phyloP scores from a whole-genome alignment of 441 rosid genomes.

The Bruguiera hainesii region DNA sequence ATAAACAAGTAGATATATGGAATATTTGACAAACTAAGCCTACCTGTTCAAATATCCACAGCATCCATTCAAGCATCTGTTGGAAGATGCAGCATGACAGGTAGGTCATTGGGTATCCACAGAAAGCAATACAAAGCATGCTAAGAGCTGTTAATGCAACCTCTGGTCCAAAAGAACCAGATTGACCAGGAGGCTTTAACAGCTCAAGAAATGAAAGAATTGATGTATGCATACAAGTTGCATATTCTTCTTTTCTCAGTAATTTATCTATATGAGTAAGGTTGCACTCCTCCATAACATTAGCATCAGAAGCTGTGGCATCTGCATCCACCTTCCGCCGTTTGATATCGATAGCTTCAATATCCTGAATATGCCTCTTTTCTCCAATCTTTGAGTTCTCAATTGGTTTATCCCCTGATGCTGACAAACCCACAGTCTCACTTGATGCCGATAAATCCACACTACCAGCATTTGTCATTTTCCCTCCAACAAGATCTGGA shows the following conservation, averaged over 20 bases:
- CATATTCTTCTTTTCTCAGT: slow-evolving; percentile 55
- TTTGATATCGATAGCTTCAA: slow-evolving; percentile 40
- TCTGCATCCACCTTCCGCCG: slow-evolving; percentile 66
- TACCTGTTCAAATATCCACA: slow-evolving; percentile 90
- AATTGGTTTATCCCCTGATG: slow-evolving; percentile 30
- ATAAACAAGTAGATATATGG: slow-evolving; percentile 13
- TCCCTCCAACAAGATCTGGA: slow-evolving; percentile 49
- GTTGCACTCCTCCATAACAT: slow-evolving; percentile 33
- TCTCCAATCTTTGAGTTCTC: slow-evolving; percentile 50
- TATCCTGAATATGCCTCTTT: slow-evolving; percentile 55
- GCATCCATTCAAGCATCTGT: slow-evolving; percentile 72
- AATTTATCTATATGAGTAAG: slow-evolving; percentile 30
- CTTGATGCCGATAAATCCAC: slow-evolving; percentile 27
- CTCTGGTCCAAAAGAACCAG: slow-evolving; percentile 49
- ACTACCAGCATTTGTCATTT: slow-evolving; percentile 27
- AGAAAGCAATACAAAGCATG: slow-evolving; percentile 79
- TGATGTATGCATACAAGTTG: slow-evolving; percentile 44
- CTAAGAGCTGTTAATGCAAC: slow-evolving; percentile 75
- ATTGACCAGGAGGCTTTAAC: slow-evolving; percentile 48
- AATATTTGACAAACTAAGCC: slow-evolving; percentile 21
- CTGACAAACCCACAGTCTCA: slow-evolving; percentile 30
- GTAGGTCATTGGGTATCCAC: slow-evolving; percentile 48
- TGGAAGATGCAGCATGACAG: slow-evolving; percentile 56
- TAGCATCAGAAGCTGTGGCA: slow-evolving; percentile 29
- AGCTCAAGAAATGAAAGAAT: slow-evolving; percentile 60